These are phyloP conservation scores for Polytrichum commune DNA, from an alignment of 225 moss, liverwort and hornwort species.

Conservation along the genomic window DNA sequence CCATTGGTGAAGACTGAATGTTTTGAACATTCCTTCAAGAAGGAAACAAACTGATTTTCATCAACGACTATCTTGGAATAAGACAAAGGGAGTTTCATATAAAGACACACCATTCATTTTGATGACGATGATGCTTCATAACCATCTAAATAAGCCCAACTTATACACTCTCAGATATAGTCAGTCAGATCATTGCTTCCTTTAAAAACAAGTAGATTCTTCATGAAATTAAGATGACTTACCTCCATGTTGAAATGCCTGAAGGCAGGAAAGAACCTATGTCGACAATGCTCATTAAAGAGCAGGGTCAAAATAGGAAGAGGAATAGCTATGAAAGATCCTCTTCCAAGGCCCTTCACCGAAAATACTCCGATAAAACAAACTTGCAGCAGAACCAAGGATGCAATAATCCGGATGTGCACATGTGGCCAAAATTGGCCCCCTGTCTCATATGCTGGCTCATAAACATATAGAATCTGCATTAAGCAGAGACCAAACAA, in stretches of 20 bases:
- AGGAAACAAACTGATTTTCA: too few species aligned
- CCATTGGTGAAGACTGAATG: too few species aligned
- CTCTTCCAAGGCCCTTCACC: slow-evolving; percentile 59
- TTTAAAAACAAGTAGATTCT: too few species aligned
- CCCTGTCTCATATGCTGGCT: slow-evolving; percentile 84
- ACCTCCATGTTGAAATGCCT: slow-evolving; percentile 74
- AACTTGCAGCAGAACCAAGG: slow-evolving; percentile 71
- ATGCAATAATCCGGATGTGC: slow-evolving; percentile 75
- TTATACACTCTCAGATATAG: too few species aligned
- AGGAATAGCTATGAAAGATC: slow-evolving; percentile 56
- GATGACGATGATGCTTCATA: too few species aligned
- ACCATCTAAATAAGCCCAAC: too few species aligned
- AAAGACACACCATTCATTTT: too few species aligned
- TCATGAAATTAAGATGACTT: slow-evolving; percentile 3
- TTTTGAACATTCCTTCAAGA: too few species aligned
- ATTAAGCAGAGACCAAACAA: slow-evolving; percentile 5
- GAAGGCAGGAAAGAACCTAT: slow-evolving; percentile 75
- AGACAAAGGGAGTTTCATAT: too few species aligned
- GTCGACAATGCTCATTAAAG: slow-evolving; percentile 66
- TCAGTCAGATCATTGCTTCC: too few species aligned
- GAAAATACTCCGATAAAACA: slow-evolving; percentile 88
- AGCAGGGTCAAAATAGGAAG: slow-evolving; percentile 62
- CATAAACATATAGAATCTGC: slow-evolving; percentile 93
- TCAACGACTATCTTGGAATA: too few species aligned
- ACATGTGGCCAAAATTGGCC: slow-evolving; percentile 93